Percentiles rank a stretch among this genome's conserved stretches.
These are phyloP conservation scores for Annulohypoxylon stygium DNA, from an alignment of 495 filamentous ascomycete genomes.

Conservation along the genomic window DNA sequence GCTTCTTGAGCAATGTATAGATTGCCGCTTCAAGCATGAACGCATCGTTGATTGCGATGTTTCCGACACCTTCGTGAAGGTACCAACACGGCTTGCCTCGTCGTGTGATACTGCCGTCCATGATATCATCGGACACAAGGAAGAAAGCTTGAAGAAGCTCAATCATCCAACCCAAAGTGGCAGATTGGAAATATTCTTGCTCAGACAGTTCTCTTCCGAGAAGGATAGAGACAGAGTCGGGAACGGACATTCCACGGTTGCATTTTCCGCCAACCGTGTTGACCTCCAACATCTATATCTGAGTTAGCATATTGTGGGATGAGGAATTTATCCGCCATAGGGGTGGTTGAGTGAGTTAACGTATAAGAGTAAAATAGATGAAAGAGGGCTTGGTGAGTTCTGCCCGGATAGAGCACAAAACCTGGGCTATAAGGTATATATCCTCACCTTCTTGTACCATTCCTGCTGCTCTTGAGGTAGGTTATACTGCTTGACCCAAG, in stretches of 20 bases:
- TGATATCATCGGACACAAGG: conserved; percentile 98
- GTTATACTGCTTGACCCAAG: conserved; percentile 80
- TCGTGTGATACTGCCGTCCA: conserved; percentile 94
- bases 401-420: background rate
- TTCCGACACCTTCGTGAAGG: conserved; percentile 83
- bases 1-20: conserved; percentile 91
- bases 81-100: conserved; percentile 97
- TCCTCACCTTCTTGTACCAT: conserved; percentile 85
- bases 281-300: conserved; percentile 75
- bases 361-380: background rate
- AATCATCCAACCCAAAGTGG: conserved; percentile 93
- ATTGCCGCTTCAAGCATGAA: conserved; percentile 95
- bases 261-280: conserved; percentile 96
- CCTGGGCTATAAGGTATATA: background rate
- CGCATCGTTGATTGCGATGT: conserved; percentile 97
- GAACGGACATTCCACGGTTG: conserved; percentile 98
- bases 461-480: conserved; percentile 84
- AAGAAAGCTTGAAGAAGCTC: conserved; percentile 99
- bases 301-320: background rate
- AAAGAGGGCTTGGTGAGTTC: conserved; percentile 9
- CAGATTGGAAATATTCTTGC: conserved; percentile 86
- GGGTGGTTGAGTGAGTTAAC: background rate
- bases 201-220: conserved; percentile 76
- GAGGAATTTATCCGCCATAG: background rate
- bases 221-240: conserved; percentile 87